Conservation (phyloP, 768 basidiomycete genomes). For the Serpula lacrymans region DNA sequence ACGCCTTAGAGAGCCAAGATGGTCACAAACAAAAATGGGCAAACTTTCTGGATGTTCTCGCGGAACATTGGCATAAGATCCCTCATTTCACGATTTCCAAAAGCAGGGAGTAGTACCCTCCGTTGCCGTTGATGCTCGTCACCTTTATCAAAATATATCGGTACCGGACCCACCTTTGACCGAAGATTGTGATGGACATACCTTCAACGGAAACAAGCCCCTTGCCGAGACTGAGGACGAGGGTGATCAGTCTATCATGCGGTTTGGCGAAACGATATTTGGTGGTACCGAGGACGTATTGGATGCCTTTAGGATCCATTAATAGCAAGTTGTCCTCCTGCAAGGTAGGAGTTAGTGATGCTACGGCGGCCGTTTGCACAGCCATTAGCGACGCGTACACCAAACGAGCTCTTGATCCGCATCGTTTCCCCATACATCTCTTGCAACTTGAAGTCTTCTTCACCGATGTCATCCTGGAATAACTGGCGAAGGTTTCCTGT, state of each 20-base stretch:
- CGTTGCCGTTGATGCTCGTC: slow-evolving; percentile 2
- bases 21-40: slow-evolving; percentile 4
- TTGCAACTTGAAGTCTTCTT: slow-evolving; percentile 28
- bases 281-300: slow-evolving; percentile 2
- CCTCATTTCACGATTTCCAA: too few relatives aligned
- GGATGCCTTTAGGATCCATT: slow-evolving; percentile 3
- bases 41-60: slow-evolving; percentile 15
- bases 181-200: slow-evolving; percentile 14
- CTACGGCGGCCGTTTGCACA: too few relatives aligned
- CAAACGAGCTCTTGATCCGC: slow-evolving; percentile 24
- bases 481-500: slow-evolving; percentile 27
- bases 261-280: slow-evolving; percentile 4
- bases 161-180: too few relatives aligned
- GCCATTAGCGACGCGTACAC: slow-evolving; percentile 18
- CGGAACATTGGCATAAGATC: too few relatives aligned
- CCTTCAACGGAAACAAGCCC: slow-evolving; percentile 35
- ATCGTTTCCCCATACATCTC: slow-evolving; percentile 24
- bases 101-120: background rate
- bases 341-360: too few relatives aligned
- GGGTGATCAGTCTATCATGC: slow-evolving; percentile 4
- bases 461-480: slow-evolving; percentile 21
- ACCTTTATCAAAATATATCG: background rate
- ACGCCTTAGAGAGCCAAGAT: background rate
- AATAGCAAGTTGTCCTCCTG: slow-evolving; percentile 7
- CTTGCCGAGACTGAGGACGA: slow-evolving; percentile 15